Base-by-base conservation (phyloP, 371 early-diverging fungal species). In the Mycotypha africana region DNA sequence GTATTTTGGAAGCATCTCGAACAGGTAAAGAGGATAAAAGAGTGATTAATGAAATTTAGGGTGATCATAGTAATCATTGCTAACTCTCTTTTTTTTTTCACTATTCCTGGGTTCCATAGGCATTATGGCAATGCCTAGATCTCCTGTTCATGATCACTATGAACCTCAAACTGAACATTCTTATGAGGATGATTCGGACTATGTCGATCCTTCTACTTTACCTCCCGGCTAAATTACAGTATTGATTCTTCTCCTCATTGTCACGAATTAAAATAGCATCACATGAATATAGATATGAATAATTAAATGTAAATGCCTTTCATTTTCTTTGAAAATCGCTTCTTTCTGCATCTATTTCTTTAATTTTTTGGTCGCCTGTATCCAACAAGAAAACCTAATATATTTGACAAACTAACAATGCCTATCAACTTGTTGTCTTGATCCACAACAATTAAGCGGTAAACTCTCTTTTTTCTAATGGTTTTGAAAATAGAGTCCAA, bases 41-140 rank as follows among this genome's bases (percentile, higher is more conserved):
- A 37, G 8, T 25, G 15, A 31, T 38, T 30, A n/a, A n/a, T n/a
- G n/a, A n/a, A n/a, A n/a, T n/a, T n/a, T n/a, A n/a, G n/a, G n/a
- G n/a, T n/a, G n/a, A n/a, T n/a, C n/a, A n/a, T n/a, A n/a, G n/a
- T n/a, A n/a, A n/a, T n/a, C n/a, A n/a, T n/a, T n/a, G n/a, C n/a
- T n/a, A n/a, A n/a, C n/a, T n/a, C n/a, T n/a, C n/a, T n/a, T n/a
- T n/a, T n/a, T n/a, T n/a, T n/a, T n/a, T n/a, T n/a, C n/a, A n/a
- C n/a, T n/a, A n/a, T n/a, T n/a, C n/a, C n/a, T n/a, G n/a, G n/a
- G n/a, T n/a, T n/a, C 12, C n/a, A 10, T 62, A 82, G 86, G 90
- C 47, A 72, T 86, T 60, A 95, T 97, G 94, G 93, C 93, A 26
- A 90, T 97, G 86, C 91, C 95, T 9, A 76, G 95, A 36, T 85